Percentiles rank a stretch among this genome's conserved stretches.
phyloP scores from a whole-genome alignment of 257 asterid genomes.

The Striga asiatica region DNA sequence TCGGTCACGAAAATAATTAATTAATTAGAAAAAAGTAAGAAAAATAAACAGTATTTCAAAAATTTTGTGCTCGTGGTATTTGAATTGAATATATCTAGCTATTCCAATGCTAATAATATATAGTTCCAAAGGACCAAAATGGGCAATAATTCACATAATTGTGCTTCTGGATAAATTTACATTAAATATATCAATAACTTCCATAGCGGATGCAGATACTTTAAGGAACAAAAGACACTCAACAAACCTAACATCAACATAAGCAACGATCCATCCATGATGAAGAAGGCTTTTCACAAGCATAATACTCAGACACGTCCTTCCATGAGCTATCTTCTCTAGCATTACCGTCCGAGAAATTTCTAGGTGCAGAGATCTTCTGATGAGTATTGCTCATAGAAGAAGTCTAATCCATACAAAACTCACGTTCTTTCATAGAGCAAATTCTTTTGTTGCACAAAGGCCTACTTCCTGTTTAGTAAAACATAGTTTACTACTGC shows the following conservation, averaged over 20 bases:
- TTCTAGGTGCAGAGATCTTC: conserved; percentile 21
- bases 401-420: conserved; percentile 64
- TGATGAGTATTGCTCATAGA: conserved; percentile 25
- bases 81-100: no score
- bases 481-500: conserved; percentile 84
- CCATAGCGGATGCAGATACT: no score
- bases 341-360: conserved; percentile 14
- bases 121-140: no score
- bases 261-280: conserved; percentile 97
- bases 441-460: conserved; percentile 82
- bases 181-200: no score
- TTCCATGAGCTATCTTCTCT: conserved; percentile 48
- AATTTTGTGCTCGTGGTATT: no score
- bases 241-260: conserved; percentile 89
- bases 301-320: conserved; percentile 80
- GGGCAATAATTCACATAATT: no score
- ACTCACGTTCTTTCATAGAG: conserved; percentile 72
- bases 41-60: no score
- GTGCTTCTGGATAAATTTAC: no score
- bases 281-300: conserved; percentile 95
- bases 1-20: no score
- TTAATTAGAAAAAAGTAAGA: no score
- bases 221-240: neutral
- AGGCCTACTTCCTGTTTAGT: conserved; percentile 60
- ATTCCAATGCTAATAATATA: no score